Evolutionary conservation across 164 flowering plant species (phyloP), one percentile per base, ranked within the genome.

Genomic region (Nelumbo lutea): DNA sequence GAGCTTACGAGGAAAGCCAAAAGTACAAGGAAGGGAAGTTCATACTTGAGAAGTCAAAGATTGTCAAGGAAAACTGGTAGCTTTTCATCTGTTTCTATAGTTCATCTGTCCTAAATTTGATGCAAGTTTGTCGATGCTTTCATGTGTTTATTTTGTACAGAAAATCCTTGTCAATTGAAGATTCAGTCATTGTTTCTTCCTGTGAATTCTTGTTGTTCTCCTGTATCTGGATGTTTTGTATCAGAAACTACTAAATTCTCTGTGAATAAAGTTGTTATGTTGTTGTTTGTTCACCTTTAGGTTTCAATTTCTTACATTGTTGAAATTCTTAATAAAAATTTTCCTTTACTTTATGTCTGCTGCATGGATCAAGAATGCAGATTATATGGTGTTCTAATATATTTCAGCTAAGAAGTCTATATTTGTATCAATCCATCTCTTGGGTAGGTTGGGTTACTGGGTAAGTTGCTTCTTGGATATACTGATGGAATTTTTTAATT

Each of bases 21-120:
- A 90, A 87, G 79, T 88, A 88, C 82, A 87, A 87, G 73, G 91
- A 88, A 79, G 88, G 90, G 44, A 90, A 88, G 64, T 88, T 82
- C 83, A 81, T 83, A 77, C 65, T 86, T 46, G 90, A 84, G 74
- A 85, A 83, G 73, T 70, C 79, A 5, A 88, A 77, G 73, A 85
- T 82, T 62, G 86, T 81, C 9, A 72, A 81, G 72, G 87, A 83
- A 64, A 80, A 82, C 76, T 84, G 85, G 85, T 82, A 75, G 76
- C 59, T 44, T 39, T 44, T 39, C 65, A 13, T 53, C 4, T 53
- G 57, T 42, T 27, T 56, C 38, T 59, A 43, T 44, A 27, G 27
- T 59, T 40, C 55, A 13, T 45, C n/a, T 5, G 9, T 52, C 8
- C 27, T 11, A 46, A 4, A 47, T 59, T 43, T 66, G 62, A 13